phyloP scores from a whole-genome alignment of 2,329 filamentous ascomycete genomes.

The Diplodia sapinea region DNA sequence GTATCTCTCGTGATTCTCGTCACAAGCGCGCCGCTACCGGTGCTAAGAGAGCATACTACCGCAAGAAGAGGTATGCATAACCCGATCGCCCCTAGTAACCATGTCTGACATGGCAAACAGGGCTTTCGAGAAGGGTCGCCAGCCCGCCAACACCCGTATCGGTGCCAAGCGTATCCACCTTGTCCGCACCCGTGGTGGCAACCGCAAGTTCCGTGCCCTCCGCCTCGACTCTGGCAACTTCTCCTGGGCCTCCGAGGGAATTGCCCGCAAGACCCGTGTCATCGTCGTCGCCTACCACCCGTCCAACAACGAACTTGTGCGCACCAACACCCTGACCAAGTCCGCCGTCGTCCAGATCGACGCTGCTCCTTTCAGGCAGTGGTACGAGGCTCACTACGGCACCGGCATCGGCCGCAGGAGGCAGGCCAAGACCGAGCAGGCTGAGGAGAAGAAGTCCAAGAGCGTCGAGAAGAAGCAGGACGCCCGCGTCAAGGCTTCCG shows the following conservation, averaged over 20 bases:
- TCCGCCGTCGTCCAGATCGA: constrained; percentile 98
- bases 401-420: constrained; percentile 85
- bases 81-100: constrained; percentile 63
- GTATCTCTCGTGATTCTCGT: constrained; percentile 99
- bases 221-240: constrained; percentile 99
- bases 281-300: constrained; percentile 99
- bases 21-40: constrained; percentile 99
- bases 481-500: constrained; percentile 76
- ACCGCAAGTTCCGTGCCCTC: constrained; percentile 99
- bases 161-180: constrained; percentile 95
- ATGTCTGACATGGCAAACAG: constrained; percentile 65
- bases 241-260: constrained; percentile 97
- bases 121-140: constrained; percentile 99
- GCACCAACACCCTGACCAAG: constrained; percentile 99
- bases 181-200: constrained; percentile 95
- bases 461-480: constrained; percentile 96
- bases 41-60: constrained; percentile 75
- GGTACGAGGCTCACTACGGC: constrained; percentile 99
- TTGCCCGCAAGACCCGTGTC: constrained; percentile 98
- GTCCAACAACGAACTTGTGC: constrained; percentile 99
- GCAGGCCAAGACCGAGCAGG: constrained; percentile 78
- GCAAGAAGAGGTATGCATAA: constrained; percentile 66
- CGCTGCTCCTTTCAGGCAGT: constrained; percentile 98
- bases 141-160: constrained; percentile 99
- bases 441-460: constrained; percentile 91